Percentiles rank a stretch among this genome's conserved stretches.
Evolutionary conservation across 2,329 filamentous ascomycete genomes (phyloP).

Genomic region (Pseudocercospora vitis): DNA sequence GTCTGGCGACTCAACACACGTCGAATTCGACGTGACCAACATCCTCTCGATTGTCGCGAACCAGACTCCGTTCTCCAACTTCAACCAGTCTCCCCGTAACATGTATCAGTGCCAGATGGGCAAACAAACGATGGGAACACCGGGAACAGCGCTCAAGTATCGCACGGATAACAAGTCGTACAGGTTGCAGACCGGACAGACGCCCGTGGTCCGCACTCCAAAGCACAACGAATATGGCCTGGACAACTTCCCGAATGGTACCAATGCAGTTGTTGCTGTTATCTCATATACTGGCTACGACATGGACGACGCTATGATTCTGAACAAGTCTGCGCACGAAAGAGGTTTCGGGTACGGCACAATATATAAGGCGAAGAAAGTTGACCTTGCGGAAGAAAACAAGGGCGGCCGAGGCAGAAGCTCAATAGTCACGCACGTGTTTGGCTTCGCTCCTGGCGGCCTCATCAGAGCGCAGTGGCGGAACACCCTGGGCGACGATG

Average conservation of each 20-base stretch:
- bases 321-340: conserved; percentile 96
- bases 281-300: conserved; percentile 99
- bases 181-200: conserved; percentile 90
- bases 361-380: conserved; percentile 96
- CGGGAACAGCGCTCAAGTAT: conserved; percentile 77
- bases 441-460: conserved; percentile 82
- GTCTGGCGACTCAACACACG: conserved; percentile 86
- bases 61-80: conserved; percentile 98
- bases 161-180: conserved; percentile 98
- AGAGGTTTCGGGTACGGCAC: conserved; percentile 93
- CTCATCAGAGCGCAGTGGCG: conserved; percentile 70
- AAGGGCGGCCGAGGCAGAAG: conserved; percentile 47
- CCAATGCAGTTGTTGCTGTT: conserved; percentile 92
- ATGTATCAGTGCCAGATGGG: conserved; percentile 92
- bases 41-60: conserved; percentile 97
- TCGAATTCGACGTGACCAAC: conserved; percentile 91
- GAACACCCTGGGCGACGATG: conserved; percentile 78
- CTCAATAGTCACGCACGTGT: conserved; percentile 76
- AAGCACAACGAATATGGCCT: conserved; percentile 95
- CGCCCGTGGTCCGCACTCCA: conserved; percentile 85
- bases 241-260: conserved; percentile 97
- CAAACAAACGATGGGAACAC: conserved; percentile 98
- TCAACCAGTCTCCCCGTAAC: conserved; percentile 97
- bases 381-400: conserved; percentile 76
- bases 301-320: conserved; percentile 99